Conservation (phyloP, 2,329 filamentous ascomycete genomes). For the Samsoniella hepiali region DNA sequence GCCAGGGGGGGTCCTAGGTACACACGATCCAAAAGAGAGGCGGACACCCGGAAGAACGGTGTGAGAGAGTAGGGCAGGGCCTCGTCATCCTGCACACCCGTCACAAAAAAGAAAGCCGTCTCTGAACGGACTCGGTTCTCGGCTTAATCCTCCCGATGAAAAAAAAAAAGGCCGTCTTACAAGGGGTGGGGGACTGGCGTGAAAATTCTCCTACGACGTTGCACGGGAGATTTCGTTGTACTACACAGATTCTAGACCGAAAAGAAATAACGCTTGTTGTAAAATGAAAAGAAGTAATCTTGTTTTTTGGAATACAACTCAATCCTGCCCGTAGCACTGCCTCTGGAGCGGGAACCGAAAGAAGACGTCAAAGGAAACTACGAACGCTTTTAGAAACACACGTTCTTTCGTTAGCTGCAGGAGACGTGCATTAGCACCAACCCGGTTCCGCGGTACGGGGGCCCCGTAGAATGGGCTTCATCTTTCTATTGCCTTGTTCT, state of each 20-base stretch:
- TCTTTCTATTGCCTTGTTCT: neutral
- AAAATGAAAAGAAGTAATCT: too few relatives aligned
- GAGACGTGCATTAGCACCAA: neutral
- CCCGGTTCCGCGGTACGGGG: conserved; percentile 12
- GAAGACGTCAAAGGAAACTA: too few relatives aligned
- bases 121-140: neutral
- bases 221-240: neutral
- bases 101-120: neutral
- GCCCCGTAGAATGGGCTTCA: neutral
- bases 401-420: neutral
- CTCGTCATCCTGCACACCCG: neutral
- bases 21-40: neutral
- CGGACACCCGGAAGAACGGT: neutral
- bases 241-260: too few relatives aligned
- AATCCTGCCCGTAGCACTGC: too few relatives aligned
- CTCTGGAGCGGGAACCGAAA: too few relatives aligned
- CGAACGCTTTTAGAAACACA: too few relatives aligned
- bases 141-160: neutral
- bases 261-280: too few relatives aligned
- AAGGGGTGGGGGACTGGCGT: neutral
- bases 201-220: neutral
- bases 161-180: neutral
- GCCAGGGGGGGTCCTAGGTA: neutral
- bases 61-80: neutral
- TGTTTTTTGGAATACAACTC: neutral